Evolutionary conservation across 495 filamentous ascomycete species (phyloP).

Genomic region (Neurospora sp.): DNA sequence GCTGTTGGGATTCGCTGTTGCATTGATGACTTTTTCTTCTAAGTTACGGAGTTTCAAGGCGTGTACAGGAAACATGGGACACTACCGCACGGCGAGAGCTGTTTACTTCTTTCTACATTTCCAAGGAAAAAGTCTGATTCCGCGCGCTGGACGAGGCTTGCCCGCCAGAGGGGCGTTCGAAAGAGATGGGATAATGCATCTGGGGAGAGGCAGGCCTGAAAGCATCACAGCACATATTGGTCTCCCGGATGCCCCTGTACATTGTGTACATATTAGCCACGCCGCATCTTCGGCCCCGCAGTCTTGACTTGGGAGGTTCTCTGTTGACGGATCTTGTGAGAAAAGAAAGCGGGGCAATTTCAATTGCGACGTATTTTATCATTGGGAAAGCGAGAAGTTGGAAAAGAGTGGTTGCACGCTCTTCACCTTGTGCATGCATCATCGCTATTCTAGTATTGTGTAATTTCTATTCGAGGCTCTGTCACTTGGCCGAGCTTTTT

Average conservation of each 20-base stretch:
- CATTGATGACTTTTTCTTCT: neutral
- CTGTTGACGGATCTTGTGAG: neutral
- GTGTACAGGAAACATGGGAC: conserved; percentile 12
- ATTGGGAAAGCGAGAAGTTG: conserved; percentile 3
- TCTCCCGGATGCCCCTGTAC: conserved; percentile 3
- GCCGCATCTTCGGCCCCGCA: neutral
- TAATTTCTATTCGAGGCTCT: conserved; percentile 25
- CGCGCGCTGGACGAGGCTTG: neutral
- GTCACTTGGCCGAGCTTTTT: neutral
- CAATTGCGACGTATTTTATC: neutral
- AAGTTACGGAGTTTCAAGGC: conserved; percentile 14
- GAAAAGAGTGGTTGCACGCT: neutral
- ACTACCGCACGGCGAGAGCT: conserved; percentile 12
- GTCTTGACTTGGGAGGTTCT: conserved; percentile 1
- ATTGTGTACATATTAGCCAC: neutral
- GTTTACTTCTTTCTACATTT: conserved; percentile 7
- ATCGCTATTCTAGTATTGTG: conserved; percentile 30
- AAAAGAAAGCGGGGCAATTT: neutral
- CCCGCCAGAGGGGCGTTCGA: neutral
- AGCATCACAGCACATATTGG: neutral
- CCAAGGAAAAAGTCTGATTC: neutral
- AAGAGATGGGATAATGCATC: neutral
- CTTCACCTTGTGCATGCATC: neutral
- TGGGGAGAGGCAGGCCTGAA: neutral
- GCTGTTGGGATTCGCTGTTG: neutral